Conservation (phyloP, 78 protist genomes). For the Dictyostelium brefeldianum region DNA sequence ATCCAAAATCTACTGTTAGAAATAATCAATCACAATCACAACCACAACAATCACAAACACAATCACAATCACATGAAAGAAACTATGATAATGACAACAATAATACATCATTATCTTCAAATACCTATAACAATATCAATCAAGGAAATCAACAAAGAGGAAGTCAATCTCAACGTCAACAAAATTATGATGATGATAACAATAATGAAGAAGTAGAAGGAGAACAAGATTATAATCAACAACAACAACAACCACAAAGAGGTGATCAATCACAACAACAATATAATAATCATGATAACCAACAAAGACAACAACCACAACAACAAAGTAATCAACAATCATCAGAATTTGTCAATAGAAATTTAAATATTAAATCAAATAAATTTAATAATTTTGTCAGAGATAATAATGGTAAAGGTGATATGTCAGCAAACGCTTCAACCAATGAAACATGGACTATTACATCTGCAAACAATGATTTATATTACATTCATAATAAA, state of each 20-base stretch:
- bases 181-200: background rate
- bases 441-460: constrained; percentile 8
- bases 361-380: constrained; percentile 9
- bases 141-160: background rate
- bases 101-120: background rate
- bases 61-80: too few relatives aligned
- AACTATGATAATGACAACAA: background rate
- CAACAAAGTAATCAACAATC: background rate
- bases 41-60: background rate
- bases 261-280: background rate
- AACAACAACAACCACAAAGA: background rate
- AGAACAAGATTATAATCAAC: background rate
- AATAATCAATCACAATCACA: background rate
- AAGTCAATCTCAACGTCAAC: background rate
- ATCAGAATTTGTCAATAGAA: background rate
- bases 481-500: background rate
- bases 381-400: background rate
- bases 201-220: too few relatives aligned
- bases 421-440: constrained; percentile 4
- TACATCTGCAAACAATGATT: background rate
- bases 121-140: too few relatives aligned
- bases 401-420: constrained; percentile 16
- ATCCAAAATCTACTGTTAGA: background rate
- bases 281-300: background rate
- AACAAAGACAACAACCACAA: background rate